Evolutionary conservation across 2,329 filamentous ascomycete species (phyloP), one percentile per base, ranked within the genome.

Genomic region (Colletotrichum sp.): DNA sequence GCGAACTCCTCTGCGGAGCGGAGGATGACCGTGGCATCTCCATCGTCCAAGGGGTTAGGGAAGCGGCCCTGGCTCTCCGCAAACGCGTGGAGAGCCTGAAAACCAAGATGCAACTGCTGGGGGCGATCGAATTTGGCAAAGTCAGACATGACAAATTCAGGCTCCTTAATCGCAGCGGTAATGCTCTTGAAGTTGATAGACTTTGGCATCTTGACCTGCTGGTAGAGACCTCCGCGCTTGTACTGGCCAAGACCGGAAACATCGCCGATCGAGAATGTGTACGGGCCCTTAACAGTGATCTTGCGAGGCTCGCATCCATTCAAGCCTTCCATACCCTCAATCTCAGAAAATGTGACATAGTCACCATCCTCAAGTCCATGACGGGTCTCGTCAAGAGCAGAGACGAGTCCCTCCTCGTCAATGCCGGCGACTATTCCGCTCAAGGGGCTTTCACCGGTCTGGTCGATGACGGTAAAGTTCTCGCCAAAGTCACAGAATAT

Each of bases 201-300:
- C 87, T 97, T 98, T 67, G 97, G 97, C 96, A 98, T 98, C 90
- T 99, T 99, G 85, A 99, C 97, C 85, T 99, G 97, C 52, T 95
- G 94, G 85, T 95, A 99, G 76, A 98, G 91, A 77, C 97, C 97
- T 63, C 96, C 96, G 68, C 94, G 92, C 88, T 95, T 89, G 88
- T 99, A 99, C 81, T 95, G 90, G 44, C 97, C 97, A 44, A 98
- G 90, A 8, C 92, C 94, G 28, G 95, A 95, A 12, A 99, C 95
- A 83, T 98, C 95, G 57, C 96, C 97, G 80, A 99, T 98, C 16
- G 95, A 97, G 86, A 99, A 99, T 10, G 96, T 98, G 85, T 99
- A 99, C 5, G 97, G 97, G 1, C 95, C 97, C 87, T 98, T 98
- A 66, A 98, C 96, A 6, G 94, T 95, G 77, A 99, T 92, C 88